A percentile compares a stretch with the other conserved stretches of the same genome.
Evolutionary conservation across 1,284 basidiomycete genomes (phyloP).

Genomic region (Pisolithus thermaeus): DNA sequence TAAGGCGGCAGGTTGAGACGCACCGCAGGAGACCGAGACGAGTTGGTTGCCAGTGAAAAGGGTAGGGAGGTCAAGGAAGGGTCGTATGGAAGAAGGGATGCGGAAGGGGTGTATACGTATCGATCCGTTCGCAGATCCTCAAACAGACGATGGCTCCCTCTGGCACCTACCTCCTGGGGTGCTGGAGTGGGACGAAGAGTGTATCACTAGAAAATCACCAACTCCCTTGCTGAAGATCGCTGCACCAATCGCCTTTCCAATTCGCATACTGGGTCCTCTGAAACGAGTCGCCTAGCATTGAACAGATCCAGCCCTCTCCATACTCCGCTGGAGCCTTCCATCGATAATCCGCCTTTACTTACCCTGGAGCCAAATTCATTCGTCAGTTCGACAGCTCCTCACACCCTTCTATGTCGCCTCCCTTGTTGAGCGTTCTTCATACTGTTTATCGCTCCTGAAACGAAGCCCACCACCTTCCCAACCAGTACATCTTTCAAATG

Average conservation of each 20-base stretch:
- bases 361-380: slow-evolving; percentile 7
- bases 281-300: slow-evolving; percentile 18
- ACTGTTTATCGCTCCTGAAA: slow-evolving; percentile 10
- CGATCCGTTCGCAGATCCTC: slow-evolving; percentile 25
- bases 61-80: slow-evolving; percentile 4
- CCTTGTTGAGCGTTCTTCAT: slow-evolving; percentile 6
- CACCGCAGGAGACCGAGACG: slow-evolving; percentile 12
- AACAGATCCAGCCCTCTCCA: slow-evolving; percentile 17
- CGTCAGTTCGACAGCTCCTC: slow-evolving; percentile 7
- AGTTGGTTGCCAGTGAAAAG: slow-evolving; percentile 17
- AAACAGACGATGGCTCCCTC: slow-evolving; percentile 17
- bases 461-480: slow-evolving; percentile 28
- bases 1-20: slow-evolving; percentile 29
- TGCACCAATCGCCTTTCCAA: slow-evolving; percentile 22
- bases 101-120: slow-evolving; percentile 19
- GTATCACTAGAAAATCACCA: slow-evolving; percentile 16
- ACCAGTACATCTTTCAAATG: slow-evolving; percentile 39
- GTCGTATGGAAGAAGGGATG: slow-evolving; percentile 11
- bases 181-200: slow-evolving; percentile 16
- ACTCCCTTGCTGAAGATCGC: slow-evolving; percentile 23
- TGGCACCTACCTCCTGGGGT: slow-evolving; percentile 11
- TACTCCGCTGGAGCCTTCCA: slow-evolving; percentile 21
- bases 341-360: slow-evolving; percentile 24
- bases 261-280: slow-evolving; percentile 24
- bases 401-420: slow-evolving; percentile 7